phyloP scores from a whole-genome alignment of 768 basidiomycete genomes.

The Tricholomella constricta region DNA sequence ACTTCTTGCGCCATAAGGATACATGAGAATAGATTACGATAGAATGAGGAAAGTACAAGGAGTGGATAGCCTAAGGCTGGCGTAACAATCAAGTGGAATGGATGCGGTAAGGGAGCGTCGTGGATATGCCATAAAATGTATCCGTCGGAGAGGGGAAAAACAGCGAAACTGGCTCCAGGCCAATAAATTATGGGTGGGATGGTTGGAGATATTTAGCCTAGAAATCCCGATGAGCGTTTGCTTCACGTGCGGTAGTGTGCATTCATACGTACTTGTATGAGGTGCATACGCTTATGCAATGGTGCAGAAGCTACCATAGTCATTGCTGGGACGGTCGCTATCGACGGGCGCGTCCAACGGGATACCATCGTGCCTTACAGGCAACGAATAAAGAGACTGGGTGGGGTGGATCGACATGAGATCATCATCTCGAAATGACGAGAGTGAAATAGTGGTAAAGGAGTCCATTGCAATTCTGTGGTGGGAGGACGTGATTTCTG shows the following conservation, averaged over 20 bases:
- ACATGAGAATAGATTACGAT: too few relatives aligned
- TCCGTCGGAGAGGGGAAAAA: too few relatives aligned
- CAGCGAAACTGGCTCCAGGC: constrained; percentile 4
- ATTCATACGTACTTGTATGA: neutral
- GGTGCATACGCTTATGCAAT: neutral
- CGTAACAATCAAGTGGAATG: too few relatives aligned
- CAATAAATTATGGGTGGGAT: neutral
- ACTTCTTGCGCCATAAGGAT: too few relatives aligned
- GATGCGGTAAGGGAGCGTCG: too few relatives aligned
- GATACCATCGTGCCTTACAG: neutral
- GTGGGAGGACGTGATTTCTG: too few relatives aligned
- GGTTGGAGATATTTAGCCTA: too few relatives aligned
- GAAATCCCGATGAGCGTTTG: neutral
- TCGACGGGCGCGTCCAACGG: neutral
- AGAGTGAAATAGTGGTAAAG: constrained; percentile 3
- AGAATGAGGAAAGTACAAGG: too few relatives aligned
- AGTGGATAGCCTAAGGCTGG: too few relatives aligned
- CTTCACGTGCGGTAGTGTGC: too few relatives aligned
- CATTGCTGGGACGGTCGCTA: constrained; percentile 3
- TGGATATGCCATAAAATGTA: too few relatives aligned
- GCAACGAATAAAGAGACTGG: neutral
- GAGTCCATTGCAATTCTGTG: constrained; percentile 4
- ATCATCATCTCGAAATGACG: neutral
- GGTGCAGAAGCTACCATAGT: constrained; percentile 4
- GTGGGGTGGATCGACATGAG: neutral